Evolutionary conservation across 169 alveolate species (phyloP).

Genomic region (Condylostoma magnum): DNA sequence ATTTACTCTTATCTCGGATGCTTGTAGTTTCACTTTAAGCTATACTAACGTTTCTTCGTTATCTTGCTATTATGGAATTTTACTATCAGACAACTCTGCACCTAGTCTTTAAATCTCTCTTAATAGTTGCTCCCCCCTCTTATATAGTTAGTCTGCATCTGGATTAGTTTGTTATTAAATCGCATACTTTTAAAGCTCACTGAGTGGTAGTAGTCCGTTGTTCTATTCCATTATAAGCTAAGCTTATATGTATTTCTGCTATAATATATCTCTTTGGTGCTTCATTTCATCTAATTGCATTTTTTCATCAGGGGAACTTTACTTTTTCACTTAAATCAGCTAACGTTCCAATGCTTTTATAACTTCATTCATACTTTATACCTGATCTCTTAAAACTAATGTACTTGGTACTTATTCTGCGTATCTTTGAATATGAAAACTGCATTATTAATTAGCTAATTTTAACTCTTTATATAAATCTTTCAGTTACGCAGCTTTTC

Average conservation of each 20-base stretch:
- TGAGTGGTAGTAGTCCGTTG: conserved; percentile 17
- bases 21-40: conserved; percentile 27
- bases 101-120: conserved; percentile 20
- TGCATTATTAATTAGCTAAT: background rate
- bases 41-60: conserved; percentile 1
- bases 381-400: conserved; percentile 4
- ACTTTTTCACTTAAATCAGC: background rate
- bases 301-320: background rate
- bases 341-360: conserved; percentile 19
- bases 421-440: conserved; percentile 6
- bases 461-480: conserved; percentile 11
- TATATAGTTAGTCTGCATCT: background rate
- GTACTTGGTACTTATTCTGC: conserved; percentile 4
- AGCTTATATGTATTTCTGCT: conserved; percentile 9
- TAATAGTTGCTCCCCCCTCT: conserved; percentile 9
- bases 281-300: background rate
- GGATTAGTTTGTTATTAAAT: background rate
- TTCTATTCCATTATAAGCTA: conserved; percentile 7
- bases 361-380: background rate
- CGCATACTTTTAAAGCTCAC: background rate
- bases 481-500: conserved; percentile 4
- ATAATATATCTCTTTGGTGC: conserved; percentile 1
- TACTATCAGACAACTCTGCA: background rate
- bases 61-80: background rate
- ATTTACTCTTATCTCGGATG: conserved; percentile 22